These are phyloP conservation scores for Santalum album DNA, from an alignment of 164 flowering plant genomes.

Conservation along the genomic window DNA sequence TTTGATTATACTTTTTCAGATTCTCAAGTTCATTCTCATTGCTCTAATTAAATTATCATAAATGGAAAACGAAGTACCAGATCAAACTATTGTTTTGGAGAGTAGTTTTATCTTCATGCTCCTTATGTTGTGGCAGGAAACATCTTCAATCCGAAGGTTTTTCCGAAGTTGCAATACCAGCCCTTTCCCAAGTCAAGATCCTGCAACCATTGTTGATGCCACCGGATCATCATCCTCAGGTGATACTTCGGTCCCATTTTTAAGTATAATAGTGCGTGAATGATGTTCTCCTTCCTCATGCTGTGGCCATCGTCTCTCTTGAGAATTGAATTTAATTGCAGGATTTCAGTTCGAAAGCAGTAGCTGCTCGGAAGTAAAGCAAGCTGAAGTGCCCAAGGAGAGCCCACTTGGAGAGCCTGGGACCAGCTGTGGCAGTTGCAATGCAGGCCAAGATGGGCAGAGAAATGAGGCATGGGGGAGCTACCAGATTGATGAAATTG, in stretches of 20 bases:
- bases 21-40: background rate
- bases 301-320: background rate
- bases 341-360: slow-evolving; percentile 3
- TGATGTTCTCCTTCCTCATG: too few species aligned
- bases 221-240: slow-evolving; percentile 16
- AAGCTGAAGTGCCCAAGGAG: slow-evolving; percentile 12
- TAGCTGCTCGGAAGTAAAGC: slow-evolving; percentile 9
- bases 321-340: background rate
- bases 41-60: background rate
- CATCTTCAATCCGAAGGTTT: slow-evolving; percentile 35
- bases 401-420: slow-evolving; percentile 5
- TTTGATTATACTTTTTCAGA: background rate
- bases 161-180: slow-evolving; percentile 17
- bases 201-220: slow-evolving; percentile 7
- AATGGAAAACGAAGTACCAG: background rate
- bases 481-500: slow-evolving; percentile 65
- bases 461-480: slow-evolving; percentile 38
- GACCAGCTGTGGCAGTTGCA: background rate
- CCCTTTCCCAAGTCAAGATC: slow-evolving; percentile 11
- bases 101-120: background rate
- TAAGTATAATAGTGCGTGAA: background rate
- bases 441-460: slow-evolving; percentile 12
- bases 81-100: too few species aligned
- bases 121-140: slow-evolving; percentile 26
- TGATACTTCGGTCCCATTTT: slow-evolving; percentile 1